These are phyloP conservation scores for Heliamphora exappendiculata DNA, from an alignment of 148 eudicot species.

Conservation along the genomic window DNA sequence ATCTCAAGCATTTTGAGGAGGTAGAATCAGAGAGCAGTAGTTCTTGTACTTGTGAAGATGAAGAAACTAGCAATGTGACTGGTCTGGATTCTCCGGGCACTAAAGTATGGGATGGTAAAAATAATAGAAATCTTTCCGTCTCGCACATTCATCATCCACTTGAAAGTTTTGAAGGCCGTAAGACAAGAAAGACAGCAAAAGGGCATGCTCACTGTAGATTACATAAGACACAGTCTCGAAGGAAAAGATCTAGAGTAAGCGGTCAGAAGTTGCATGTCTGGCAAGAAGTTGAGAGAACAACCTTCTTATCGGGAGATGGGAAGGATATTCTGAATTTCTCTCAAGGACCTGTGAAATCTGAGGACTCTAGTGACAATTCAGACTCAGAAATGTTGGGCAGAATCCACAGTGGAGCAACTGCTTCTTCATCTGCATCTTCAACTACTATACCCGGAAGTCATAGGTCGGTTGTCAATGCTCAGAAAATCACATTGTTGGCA, in stretches of 20 bases:
- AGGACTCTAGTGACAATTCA: conserved; percentile 78
- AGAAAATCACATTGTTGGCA: conserved; percentile 43
- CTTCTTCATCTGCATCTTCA: conserved; percentile 60
- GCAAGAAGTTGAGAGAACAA: conserved; percentile 93
- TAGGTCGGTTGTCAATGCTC: conserved; percentile 24
- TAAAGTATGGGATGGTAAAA: conserved; percentile 92
- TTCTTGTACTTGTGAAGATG: conserved; percentile 62
- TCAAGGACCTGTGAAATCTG: conserved; percentile 43
- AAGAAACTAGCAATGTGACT: conserved; percentile 52
- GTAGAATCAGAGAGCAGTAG: conserved; percentile 45
- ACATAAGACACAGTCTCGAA: conserved; percentile 39
- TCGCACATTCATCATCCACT: conserved; percentile 88
- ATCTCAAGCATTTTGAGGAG: conserved; percentile 17
- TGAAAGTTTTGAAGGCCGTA: conserved; percentile 60
- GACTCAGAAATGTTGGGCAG: conserved; percentile 57
- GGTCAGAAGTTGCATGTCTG: conserved; percentile 48
- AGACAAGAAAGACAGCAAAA: conserved; percentile 42
- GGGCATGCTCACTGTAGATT: conserved; percentile 31
- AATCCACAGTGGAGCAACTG: conserved; percentile 59
- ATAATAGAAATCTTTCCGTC: conserved; percentile 43
- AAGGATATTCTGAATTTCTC: conserved; percentile 52
- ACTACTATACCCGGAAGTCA: conserved; percentile 43
- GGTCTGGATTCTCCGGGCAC: conserved; percentile 88
- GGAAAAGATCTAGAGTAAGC: conserved; percentile 50
- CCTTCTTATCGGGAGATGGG: conserved; percentile 67